Base-by-base conservation (phyloP, 2,329 filamentous ascomycete species). In the Ophiostoma pallidulum region DNA sequence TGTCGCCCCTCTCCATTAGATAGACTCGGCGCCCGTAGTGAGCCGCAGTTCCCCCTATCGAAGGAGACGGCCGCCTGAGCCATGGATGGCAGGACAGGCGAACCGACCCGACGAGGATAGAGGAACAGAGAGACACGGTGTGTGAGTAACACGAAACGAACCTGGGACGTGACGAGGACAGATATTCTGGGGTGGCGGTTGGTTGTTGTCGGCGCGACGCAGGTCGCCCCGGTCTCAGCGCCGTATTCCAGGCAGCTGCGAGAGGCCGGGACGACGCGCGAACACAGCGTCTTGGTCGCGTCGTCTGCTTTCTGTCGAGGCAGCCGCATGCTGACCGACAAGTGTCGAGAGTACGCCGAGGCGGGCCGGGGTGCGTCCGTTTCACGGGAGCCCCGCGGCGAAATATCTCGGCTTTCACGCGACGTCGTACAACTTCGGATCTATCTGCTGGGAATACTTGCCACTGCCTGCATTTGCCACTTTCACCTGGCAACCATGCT, bases 11-110 rank as follows among this genome's bases (percentile, higher is more conserved):
- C 35, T 41, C 29, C 40, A 9, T 63, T 65, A 65, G 63, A 64
- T 73, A 67, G 66, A 81, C 69, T 87, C 74, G 58, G 85, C 85
- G 82, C 85, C 85, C 85, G 85, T 86, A 89, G 85, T 89, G 84
- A 88, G 77, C 78, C 78, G 70, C 76, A 72, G 62, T 71, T 57
- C 53, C 55, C 41, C 38, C 16, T 26, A 22, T 16, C 29, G 13
- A n/a, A n/a, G n/a, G n/a, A 12, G 38, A 14, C 12, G 8, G 20
- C 8, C 26, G 13, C 19, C 24, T 35, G 31, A 29, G 36, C 14
- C 19, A 26, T 31, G 33, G 29, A 16, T 22, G 24, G 41, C 26
- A 29, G 29, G 31, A 28, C 20, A 32, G 44, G n/a, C 26, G 20
- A n/a, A 16, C 19, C 16, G 16, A 18, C 13, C 18, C 19, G 4